Base-by-base conservation (phyloP, 2,329 filamentous ascomycete genomes). In the Trichoderma semiorbis region DNA sequence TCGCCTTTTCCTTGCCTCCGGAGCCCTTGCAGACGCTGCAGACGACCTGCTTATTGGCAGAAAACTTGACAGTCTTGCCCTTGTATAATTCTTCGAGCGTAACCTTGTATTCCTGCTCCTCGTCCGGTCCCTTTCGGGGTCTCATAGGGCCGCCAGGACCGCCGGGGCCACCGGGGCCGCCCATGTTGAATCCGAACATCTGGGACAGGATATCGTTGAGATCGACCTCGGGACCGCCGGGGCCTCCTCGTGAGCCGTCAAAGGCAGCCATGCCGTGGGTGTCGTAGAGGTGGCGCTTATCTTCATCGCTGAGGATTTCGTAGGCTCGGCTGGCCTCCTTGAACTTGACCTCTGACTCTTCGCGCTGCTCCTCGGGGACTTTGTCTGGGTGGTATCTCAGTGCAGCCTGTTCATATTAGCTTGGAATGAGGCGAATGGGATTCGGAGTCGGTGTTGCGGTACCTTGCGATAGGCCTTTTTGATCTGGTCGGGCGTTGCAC, bases 391-490 rank as follows among this genome's bases (percentile, higher is more conserved):
- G 96, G 79, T 94, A 93, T 80, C 90, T 89, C 69, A 98, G 88
- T 14, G 95, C 94, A 75, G 94, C 91, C 94, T 97, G 76, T n/a
- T 21, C 0, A 14, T 6, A 12, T n/a, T n/a, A 28, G 43, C 55
- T 26, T 28, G 36, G 5, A 7, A 5, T 10, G 12, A 10, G 5
- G 36, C 55, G 6, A 60, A n/a, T 73, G 55, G 66, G 53, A 47
- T 73, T 75, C 57, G 73, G 74, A 68, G 60, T 12, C 53, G 21
- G 34, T 7, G n/a, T 7, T 66, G 26, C 47, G n/a, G 77, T 77
- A 95, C 95, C 89, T 97, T 98, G 84, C 95, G 92, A 84, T 98
- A 98, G 73, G 95, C 95, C 84, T 97, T 97, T 82, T 96, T 97
- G 83, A 98, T 92, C 78, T 97, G 93, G 70, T 92, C 89, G 78